Percentiles rank a stretch among this genome's conserved stretches.
These are phyloP conservation scores for Paspalum notatum DNA, from an alignment of 176 grass and related monocot species.

Conservation along the genomic window DNA sequence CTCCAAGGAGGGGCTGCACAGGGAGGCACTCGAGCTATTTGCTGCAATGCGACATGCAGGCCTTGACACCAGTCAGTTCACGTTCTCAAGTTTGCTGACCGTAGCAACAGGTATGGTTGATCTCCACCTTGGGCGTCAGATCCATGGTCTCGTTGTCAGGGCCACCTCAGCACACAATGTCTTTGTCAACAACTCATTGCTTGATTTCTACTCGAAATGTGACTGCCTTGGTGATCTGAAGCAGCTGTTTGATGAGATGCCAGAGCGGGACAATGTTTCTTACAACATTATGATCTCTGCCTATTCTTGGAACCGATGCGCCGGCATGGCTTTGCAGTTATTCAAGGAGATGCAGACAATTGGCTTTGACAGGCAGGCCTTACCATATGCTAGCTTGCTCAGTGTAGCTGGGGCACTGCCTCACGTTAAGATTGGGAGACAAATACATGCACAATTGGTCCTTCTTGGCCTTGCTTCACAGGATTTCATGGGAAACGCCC, in stretches of 20 bases:
- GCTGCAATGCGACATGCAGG: conserved; percentile 39
- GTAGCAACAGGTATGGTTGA: conserved; percentile 52
- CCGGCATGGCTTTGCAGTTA: conserved; percentile 43
- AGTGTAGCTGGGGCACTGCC: conserved; percentile 63
- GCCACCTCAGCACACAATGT: conserved; percentile 57
- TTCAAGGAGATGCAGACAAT: conserved; percentile 66
- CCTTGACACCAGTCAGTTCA: conserved; percentile 58
- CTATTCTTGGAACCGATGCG: conserved; percentile 57
- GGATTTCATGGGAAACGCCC: conserved; percentile 63
- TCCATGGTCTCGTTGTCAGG: conserved; percentile 64
- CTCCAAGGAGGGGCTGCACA: conserved; percentile 71
- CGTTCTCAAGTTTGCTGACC: conserved; percentile 70
- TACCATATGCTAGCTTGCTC: conserved; percentile 76
- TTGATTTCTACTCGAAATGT: conserved; percentile 90
- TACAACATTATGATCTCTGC: conserved; percentile 80
- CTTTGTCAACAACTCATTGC: conserved; percentile 75
- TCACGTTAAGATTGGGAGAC: conserved; percentile 66
- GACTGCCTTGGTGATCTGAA: conserved; percentile 52
- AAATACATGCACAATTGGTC: conserved; percentile 79
- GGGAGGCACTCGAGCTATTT: conserved; percentile 61
- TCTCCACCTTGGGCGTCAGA: conserved; percentile 57
- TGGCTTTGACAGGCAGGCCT: conserved; percentile 52
- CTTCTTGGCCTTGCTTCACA: conserved; percentile 48
- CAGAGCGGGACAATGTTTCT: conserved; percentile 68
- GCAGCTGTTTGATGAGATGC: conserved; percentile 73